These are phyloP conservation scores for Fistulifera solaris DNA, from an alignment of 108 stramenopile genomes.

Conservation along the genomic window DNA sequence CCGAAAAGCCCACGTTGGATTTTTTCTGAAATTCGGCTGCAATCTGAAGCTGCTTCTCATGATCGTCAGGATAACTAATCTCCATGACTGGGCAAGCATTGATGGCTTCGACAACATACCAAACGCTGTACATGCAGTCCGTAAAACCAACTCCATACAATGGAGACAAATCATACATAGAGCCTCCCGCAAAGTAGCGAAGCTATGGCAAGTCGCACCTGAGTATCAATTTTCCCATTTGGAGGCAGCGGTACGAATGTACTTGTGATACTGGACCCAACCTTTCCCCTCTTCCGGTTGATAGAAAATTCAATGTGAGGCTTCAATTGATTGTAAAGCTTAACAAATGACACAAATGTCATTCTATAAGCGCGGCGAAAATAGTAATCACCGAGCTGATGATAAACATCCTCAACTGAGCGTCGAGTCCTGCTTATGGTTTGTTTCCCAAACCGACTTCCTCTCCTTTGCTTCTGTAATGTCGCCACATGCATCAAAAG, in stretches of 20 bases:
- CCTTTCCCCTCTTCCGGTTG: neutral
- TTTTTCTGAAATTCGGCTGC: constrained; percentile 19
- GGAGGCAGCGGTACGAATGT: neutral
- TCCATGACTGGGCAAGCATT: constrained; percentile 2
- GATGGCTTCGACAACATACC: constrained; percentile 13
- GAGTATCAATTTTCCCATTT: constrained; percentile 14
- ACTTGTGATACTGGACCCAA: too few species aligned
- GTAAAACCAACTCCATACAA: constrained; percentile 7
- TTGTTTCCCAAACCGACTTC: too few species aligned
- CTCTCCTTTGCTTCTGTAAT: too few species aligned
- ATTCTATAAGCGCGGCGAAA: constrained; percentile 12
- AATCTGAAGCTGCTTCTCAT: constrained; percentile 14
- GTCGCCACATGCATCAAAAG: too few species aligned
- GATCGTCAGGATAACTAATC: constrained; percentile 13
- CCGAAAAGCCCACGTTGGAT: constrained; percentile 10
- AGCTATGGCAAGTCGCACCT: constrained; percentile 7
- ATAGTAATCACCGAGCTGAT: constrained; percentile 10
- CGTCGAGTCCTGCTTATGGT: too few species aligned
- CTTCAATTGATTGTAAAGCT: neutral
- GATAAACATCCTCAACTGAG: neutral
- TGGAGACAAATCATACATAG: constrained; percentile 9
- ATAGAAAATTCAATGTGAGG: neutral
- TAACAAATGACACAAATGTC: constrained; percentile 6
- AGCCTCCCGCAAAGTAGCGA: constrained; percentile 18
- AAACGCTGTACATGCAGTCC: constrained; percentile 6